Base-by-base conservation (phyloP, 257 asterid species). In the Coffea canephora region DNA sequence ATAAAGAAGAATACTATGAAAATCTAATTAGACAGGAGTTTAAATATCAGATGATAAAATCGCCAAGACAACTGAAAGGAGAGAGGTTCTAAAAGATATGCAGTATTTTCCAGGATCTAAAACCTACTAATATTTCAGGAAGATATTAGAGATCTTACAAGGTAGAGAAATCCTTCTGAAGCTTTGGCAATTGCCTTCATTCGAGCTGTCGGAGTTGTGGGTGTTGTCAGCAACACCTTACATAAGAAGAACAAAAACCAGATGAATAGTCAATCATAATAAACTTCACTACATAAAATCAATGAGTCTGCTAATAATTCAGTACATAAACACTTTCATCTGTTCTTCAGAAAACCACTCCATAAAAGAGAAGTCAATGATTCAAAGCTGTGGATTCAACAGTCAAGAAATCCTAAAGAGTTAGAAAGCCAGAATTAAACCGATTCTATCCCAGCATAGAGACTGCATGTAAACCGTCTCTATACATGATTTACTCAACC, bases 221-320 rank as follows among this genome's bases (percentile, higher is more conserved):
- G 98, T 71, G 98, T 94, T 36, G 98, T 92, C 75, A 92, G 91
- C 86, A 94, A 87, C 74, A 92, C 98, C 98, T 94, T 87, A 77
- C 76, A 77, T 72, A 73, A 21, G 82, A 61, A 77, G 43, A 21
- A 74, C 49, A 76, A 43, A 67, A 25, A 55, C 27, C 23, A 54
- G 50, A 15, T 12, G 52, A 69, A 59, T 12, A 31, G 61, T 57
- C 16, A 48, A 19, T 5, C 73, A 61, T 34, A 50, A n/a, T 5
- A 54, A 13, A 5, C 11, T 34, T 55, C 1, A 54, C 12, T 50
- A 11, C 39, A 34, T 21, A 70, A 73, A 50, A 19, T 9, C 62
- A 34, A 16, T 2, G 27, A 73, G 14, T 34, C 36, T 69, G 19
- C 39, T 18, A 69, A 46, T 43, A 45, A 23, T 67, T 23, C 39